Conservation (phyloP, 495 filamentous ascomycete species). For the Penicillium ochrochloron region DNA sequence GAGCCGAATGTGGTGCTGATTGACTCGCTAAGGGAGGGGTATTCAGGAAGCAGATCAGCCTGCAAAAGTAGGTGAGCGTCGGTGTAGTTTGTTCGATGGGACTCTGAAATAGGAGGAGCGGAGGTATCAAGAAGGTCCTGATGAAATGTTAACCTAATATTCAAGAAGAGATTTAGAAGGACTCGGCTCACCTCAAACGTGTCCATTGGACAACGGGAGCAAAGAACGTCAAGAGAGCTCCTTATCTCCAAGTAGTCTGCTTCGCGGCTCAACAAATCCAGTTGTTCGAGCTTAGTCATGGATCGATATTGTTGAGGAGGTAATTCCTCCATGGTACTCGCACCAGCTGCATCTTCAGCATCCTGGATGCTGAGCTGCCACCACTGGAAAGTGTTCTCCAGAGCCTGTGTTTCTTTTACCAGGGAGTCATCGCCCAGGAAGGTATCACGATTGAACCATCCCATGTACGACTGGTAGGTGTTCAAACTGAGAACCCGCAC, state of each 20-base stretch:
- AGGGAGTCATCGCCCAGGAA: conserved; percentile 27
- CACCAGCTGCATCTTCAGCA: conserved; percentile 33
- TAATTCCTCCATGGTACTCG: conserved; percentile 13
- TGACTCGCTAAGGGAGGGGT: conserved; percentile 40
- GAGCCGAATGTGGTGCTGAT: conserved; percentile 45
- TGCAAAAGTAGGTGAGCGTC: conserved; percentile 66
- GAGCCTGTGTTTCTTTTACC: conserved; percentile 35
- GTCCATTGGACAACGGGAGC: conserved; percentile 36
- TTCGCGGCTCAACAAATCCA: conserved; percentile 35
- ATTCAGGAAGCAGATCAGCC: conserved; percentile 46
- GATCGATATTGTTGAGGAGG: conserved; percentile 15
- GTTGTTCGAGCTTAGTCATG: conserved; percentile 30
- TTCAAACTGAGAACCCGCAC: conserved; percentile 82
- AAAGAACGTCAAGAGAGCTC: conserved; percentile 47
- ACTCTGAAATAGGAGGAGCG: conserved; percentile 60
- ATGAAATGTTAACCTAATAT: conserved; percentile 30
- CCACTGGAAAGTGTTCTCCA: conserved; percentile 42
- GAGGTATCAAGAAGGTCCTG: conserved; percentile 64
- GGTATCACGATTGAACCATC: conserved; percentile 68
- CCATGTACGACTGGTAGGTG: conserved; percentile 80
- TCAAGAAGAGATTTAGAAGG: neutral
- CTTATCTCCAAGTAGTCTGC: conserved; percentile 40
- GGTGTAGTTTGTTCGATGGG: conserved; percentile 64
- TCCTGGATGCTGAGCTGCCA: conserved; percentile 49
- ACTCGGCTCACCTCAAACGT: conserved; percentile 33